These are phyloP conservation scores for Lizanozyma gosingica DNA, from an alignment of 1,139 yeast genomes.

Conservation along the genomic window DNA sequence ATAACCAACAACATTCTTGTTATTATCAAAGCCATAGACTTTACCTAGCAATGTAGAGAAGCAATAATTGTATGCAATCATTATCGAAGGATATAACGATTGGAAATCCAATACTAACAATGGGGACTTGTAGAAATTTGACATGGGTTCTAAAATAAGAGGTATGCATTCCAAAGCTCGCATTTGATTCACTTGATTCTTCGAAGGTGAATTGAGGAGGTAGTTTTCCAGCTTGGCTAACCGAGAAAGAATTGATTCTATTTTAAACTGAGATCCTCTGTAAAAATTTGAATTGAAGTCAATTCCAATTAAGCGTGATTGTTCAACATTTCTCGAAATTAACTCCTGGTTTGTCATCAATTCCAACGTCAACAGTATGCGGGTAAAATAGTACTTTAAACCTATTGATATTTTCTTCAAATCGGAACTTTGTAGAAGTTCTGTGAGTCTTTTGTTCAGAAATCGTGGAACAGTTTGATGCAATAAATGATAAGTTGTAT, in stretches of 20 bases:
- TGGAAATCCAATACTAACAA: slow-evolving; percentile 86
- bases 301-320: slow-evolving; percentile 78
- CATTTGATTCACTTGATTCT: slow-evolving; percentile 74
- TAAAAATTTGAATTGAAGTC: slow-evolving; percentile 83
- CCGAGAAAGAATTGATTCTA: slow-evolving; percentile 73
- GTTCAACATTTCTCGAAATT: slow-evolving; percentile 66
- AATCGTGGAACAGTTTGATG: slow-evolving; percentile 63
- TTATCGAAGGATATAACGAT: slow-evolving; percentile 84
- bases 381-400: slow-evolving; percentile 36
- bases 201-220: slow-evolving; percentile 70
- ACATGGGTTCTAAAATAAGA: slow-evolving; percentile 83
- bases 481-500: slow-evolving; percentile 57
- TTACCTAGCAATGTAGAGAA: slow-evolving; percentile 81
- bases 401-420: not conserved
- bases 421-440: slow-evolving; percentile 31
- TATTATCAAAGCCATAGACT: slow-evolving; percentile 42
- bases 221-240: slow-evolving; percentile 69
- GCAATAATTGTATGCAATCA: slow-evolving; percentile 89
- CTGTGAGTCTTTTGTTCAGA: slow-evolving; percentile 39
- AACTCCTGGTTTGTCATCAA: slow-evolving; percentile 58
- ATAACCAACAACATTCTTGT: slow-evolving; percentile 31
- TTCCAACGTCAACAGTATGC: slow-evolving; percentile 40
- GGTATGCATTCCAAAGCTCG: slow-evolving; percentile 85
- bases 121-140: slow-evolving; percentile 82
- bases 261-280: slow-evolving; percentile 89